Conservation (phyloP, 495 filamentous ascomycete genomes). For the Penicillium arizonense region DNA sequence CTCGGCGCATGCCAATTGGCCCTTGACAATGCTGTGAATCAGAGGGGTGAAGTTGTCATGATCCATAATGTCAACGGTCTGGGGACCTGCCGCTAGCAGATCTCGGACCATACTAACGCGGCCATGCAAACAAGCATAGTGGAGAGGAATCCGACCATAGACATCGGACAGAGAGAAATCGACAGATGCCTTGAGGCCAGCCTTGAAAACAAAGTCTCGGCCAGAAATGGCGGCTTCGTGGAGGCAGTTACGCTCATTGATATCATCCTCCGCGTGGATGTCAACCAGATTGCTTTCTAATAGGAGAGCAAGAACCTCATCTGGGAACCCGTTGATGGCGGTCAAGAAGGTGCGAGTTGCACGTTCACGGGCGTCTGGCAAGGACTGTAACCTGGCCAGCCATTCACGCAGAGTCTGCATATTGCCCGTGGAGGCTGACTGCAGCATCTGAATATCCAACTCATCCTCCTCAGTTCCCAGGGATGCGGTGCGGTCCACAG, state of each 20-base stretch:
- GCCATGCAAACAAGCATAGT: conserved; percentile 96
- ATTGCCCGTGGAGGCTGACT: conserved; percentile 79
- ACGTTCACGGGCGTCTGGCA: conserved; percentile 63
- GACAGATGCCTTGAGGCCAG: conserved; percentile 67
- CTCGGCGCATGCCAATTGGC: conserved; percentile 73
- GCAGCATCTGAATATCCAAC: conserved; percentile 81
- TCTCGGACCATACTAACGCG: conserved; percentile 77
- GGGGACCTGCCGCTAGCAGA: conserved; percentile 57
- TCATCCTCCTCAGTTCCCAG: conserved; percentile 79
- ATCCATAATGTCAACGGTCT: conserved; percentile 81
- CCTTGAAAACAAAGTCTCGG: conserved; percentile 68
- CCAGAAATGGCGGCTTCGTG: conserved; percentile 94
- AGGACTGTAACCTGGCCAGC: conserved; percentile 52
- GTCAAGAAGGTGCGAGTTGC: conserved; percentile 87
- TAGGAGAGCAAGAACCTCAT: conserved; percentile 70
- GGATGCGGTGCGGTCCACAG: conserved; percentile 60
- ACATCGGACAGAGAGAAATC: conserved; percentile 81
- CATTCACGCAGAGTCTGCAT: conserved; percentile 59
- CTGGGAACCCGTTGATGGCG: conserved; percentile 80
- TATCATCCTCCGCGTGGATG: conserved; percentile 87
- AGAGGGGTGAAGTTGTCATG: conserved; percentile 97
- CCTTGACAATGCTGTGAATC: conserved; percentile 90
- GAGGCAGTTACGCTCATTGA: conserved; percentile 93
- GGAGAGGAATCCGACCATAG: conserved; percentile 89
- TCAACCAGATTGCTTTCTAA: conserved; percentile 80